A percentile compares a stretch with the other conserved stretches of the same genome.
Conservation (phyloP, 768 basidiomycete genomes). For the Suillus decipiens region DNA sequence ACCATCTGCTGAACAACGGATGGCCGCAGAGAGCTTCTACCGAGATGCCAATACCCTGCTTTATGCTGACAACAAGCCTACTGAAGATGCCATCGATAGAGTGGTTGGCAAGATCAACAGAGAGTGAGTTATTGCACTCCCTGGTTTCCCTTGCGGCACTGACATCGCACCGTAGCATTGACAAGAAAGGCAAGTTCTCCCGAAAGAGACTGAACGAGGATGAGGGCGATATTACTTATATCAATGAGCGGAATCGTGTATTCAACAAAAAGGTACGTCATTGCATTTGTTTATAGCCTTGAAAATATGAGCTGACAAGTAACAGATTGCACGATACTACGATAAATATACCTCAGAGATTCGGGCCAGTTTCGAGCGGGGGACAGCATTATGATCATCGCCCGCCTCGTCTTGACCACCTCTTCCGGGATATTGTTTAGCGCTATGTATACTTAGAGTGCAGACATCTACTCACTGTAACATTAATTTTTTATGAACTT, state of each 20-base stretch:
- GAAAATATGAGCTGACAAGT: constrained; percentile 8
- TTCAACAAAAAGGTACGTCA: constrained; percentile 91
- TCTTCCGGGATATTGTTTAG: neutral
- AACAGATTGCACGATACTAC: constrained; percentile 91
- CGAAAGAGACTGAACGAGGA: constrained; percentile 89
- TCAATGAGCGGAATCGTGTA: constrained; percentile 97
- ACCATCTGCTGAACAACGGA: constrained; percentile 59
- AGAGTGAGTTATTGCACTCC: constrained; percentile 62
- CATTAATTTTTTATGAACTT: neutral
- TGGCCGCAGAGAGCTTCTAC: constrained; percentile 82
- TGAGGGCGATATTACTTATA: constrained; percentile 96
- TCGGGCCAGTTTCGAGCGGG: constrained; percentile 95
- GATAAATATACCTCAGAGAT: constrained; percentile 98
- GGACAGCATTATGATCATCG: constrained; percentile 70
- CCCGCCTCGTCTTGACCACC: neutral
- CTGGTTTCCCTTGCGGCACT: neutral
- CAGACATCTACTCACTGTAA: neutral
- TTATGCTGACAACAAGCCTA: constrained; percentile 94
- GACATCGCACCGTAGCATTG: constrained; percentile 54
- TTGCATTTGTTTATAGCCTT: neutral
- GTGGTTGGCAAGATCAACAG: constrained; percentile 89
- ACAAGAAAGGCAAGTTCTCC: constrained; percentile 89
- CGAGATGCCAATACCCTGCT: constrained; percentile 90
- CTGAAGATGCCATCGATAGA: constrained; percentile 92
- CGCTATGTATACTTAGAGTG: neutral